Conservation (phyloP, 305 asterid species). For the Fraxinus nigra region DNA sequence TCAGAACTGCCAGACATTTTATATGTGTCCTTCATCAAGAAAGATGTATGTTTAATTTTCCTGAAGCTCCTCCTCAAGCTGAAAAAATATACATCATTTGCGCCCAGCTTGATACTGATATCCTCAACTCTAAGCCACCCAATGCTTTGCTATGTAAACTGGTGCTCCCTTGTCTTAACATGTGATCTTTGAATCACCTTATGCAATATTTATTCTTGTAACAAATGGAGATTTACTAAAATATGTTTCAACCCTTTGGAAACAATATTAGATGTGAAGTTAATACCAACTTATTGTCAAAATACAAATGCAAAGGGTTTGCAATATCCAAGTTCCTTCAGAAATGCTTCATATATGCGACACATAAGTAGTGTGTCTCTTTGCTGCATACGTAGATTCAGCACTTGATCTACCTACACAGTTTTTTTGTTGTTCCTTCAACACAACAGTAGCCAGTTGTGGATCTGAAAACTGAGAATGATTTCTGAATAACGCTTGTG, state of each 20-base stretch:
- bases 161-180: background rate
- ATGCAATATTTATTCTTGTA: background rate
- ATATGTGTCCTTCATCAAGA: background rate
- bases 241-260: background rate
- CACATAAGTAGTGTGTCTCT: background rate
- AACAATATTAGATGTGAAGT: background rate
- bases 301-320: background rate
- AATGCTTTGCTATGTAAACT: background rate
- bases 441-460: background rate
- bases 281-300: background rate
- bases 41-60: background rate
- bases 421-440: background rate
- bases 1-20: background rate
- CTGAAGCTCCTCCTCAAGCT: background rate
- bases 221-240: background rate
- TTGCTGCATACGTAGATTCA: background rate
- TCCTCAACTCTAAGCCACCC: background rate
- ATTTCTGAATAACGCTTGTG: background rate
- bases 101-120: background rate
- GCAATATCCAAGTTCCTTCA: background rate
- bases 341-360: background rate
- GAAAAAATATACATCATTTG: background rate
- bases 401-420: background rate
- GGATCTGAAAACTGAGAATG: constrained; percentile 4
- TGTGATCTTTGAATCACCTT: background rate